A percentile compares a stretch with the other conserved stretches of the same genome.
These are phyloP conservation scores for Neofusicoccum umdonicola DNA, from an alignment of 2,329 filamentous ascomycete species.

Conservation along the genomic window DNA sequence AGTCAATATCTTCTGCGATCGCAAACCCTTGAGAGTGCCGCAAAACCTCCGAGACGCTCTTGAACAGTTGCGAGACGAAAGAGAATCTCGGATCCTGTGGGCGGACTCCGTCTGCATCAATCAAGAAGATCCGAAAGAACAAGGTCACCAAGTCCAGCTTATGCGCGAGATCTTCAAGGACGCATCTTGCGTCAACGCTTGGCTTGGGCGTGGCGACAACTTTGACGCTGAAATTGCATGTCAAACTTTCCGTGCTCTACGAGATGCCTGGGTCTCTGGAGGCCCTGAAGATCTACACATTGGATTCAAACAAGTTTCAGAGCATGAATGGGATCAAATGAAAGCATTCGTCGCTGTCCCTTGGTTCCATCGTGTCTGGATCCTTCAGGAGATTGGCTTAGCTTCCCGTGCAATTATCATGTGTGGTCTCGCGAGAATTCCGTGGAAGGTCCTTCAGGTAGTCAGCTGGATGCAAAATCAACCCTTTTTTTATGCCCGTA, in stretches of 20 bases:
- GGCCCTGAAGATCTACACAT: no score
- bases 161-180: slow-evolving; percentile 16
- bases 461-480: no score
- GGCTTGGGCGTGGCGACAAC: background rate
- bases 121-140: slow-evolving; percentile 14
- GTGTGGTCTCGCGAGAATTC: background rate
- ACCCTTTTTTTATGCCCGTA: no score
- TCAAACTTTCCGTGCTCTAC: background rate
- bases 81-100: slow-evolving; percentile 12
- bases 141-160: slow-evolving; percentile 16
- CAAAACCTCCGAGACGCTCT: background rate
- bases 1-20: background rate
- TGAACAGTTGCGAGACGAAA: background rate
- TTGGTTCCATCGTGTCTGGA: background rate
- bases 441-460: background rate
- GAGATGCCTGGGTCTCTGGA: background rate
- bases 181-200: slow-evolving; percentile 7
- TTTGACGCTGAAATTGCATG: background rate
- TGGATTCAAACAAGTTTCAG: background rate
- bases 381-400: background rate
- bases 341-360: background rate
- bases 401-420: background rate
- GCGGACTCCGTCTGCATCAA: slow-evolving; percentile 20
- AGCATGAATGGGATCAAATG: background rate
- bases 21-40: background rate